Conservation (phyloP, 2,329 filamentous ascomycete species). For the Scopulariopsis brevicaulis region DNA sequence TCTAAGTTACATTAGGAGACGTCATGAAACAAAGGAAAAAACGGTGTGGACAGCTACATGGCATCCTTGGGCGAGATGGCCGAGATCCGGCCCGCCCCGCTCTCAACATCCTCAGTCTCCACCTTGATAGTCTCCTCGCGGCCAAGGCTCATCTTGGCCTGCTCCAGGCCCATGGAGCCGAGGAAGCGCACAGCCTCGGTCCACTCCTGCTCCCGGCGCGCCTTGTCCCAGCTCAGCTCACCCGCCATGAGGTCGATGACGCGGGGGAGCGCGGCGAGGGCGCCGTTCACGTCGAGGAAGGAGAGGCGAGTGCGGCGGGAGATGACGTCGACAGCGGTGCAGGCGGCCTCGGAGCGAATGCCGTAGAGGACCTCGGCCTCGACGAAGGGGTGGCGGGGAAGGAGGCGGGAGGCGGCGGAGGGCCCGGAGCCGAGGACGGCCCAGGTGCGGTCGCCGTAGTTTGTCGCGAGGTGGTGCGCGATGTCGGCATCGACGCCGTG, state of each 20-base stretch:
- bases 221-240: constrained; percentile 53
- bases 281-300: constrained; percentile 65
- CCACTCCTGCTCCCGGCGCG: constrained; percentile 42
- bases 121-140: constrained; percentile 15
- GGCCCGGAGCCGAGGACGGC: constrained; percentile 44
- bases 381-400: constrained; percentile 57
- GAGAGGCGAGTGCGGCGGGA: constrained; percentile 60
- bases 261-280: constrained; percentile 54
- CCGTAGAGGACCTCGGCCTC: constrained; percentile 66
- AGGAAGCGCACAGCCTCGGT: constrained; percentile 39
- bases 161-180: constrained; percentile 29
- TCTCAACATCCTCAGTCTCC: neutral
- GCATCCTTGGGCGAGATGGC: neutral
- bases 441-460: constrained; percentile 52
- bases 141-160: constrained; percentile 10
- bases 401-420: constrained; percentile 48
- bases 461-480: constrained; percentile 28
- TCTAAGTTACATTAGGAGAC: neutral
- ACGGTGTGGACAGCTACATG: neutral
- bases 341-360: constrained; percentile 60
- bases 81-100: neutral
- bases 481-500: constrained; percentile 21
- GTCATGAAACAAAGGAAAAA: neutral
- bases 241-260: constrained; percentile 65
- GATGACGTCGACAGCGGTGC: constrained; percentile 60